A percentile compares a stretch with the other conserved stretches of the same genome.
These are phyloP conservation scores for Lepidium aucheri DNA, from an alignment of 345 rosid species.

Conservation along the genomic window DNA sequence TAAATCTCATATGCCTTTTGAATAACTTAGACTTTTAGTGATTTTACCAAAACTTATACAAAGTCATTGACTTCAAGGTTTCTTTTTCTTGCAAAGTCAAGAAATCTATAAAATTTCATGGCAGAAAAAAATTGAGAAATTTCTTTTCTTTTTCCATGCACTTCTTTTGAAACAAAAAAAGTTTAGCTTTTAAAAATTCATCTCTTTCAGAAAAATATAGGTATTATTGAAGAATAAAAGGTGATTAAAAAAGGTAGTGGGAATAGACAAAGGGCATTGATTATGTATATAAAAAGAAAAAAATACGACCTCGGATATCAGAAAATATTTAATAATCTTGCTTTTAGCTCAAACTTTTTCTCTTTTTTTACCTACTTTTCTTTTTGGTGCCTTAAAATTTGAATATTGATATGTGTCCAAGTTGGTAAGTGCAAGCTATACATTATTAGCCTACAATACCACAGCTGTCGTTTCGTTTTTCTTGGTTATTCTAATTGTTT, in stretches of 20 bases:
- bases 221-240: constrained; percentile 8
- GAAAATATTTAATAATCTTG: constrained; percentile 8
- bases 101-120: constrained; percentile 1
- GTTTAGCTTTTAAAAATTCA: not conserved
- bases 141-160: not conserved
- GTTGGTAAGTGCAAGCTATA: constrained; percentile 6
- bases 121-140: not conserved
- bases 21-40: not conserved
- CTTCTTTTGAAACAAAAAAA: not conserved
- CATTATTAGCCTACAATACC: not conserved
- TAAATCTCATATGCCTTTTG: too few relatives aligned
- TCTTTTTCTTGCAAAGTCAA: not conserved
- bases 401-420: constrained; percentile 12
- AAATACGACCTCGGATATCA: constrained; percentile 4
- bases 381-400: constrained; percentile 16
- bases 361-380: constrained; percentile 13
- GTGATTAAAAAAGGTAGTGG: constrained; percentile 19
- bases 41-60: not conserved
- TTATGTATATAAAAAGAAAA: not conserved
- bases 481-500: not conserved
- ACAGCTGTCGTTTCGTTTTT: not conserved
- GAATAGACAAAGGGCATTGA: constrained; percentile 17
- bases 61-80: not conserved
- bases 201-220: constrained; percentile 5
- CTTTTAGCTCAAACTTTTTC: constrained; percentile 21